These are phyloP conservation scores for Sinapis alba DNA, from an alignment of 441 rosid species.

Conservation along the genomic window DNA sequence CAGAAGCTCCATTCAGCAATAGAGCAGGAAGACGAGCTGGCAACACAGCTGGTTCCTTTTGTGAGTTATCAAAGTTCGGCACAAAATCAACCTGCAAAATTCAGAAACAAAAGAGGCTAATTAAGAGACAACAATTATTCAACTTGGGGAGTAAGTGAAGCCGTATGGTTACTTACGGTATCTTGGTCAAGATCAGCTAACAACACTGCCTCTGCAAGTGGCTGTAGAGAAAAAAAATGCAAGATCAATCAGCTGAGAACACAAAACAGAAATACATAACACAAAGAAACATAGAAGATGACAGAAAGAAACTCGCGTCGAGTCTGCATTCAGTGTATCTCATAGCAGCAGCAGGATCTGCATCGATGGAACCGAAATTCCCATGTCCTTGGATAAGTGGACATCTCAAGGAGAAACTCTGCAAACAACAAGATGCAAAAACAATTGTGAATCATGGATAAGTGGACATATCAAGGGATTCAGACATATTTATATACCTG, in stretches of 20 bases:
- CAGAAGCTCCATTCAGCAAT: slow-evolving; percentile 92
- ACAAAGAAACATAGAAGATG: neutral
- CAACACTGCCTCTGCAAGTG: slow-evolving; percentile 83
- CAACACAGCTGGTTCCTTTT: slow-evolving; percentile 87
- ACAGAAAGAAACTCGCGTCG: slow-evolving; percentile 53
- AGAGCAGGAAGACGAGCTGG: slow-evolving; percentile 95
- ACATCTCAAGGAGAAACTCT: slow-evolving; percentile 89
- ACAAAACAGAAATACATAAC: neutral
- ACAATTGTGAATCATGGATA: no score
- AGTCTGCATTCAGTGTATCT: slow-evolving; percentile 97
- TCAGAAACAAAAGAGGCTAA: slow-evolving; percentile 9
- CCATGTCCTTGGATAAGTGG: slow-evolving; percentile 97
- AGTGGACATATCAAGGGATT: no score
- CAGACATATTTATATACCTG: no score
- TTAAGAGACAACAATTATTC: slow-evolving; percentile 15
- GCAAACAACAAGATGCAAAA: slow-evolving; percentile 9
- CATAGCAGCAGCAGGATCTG: slow-evolving; percentile 99
- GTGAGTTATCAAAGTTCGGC: slow-evolving; percentile 90
- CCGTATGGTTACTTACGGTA: slow-evolving; percentile 53
- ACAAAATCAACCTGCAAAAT: slow-evolving; percentile 82
- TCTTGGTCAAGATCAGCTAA: slow-evolving; percentile 85
- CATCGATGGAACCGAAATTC: slow-evolving; percentile 94
- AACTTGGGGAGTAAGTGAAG: slow-evolving; percentile 10
- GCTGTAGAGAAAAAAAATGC: slow-evolving; percentile 48
- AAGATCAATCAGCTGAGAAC: slow-evolving; percentile 11